These are phyloP conservation scores for Gracilaria caudata DNA, from an alignment of 23 red algal genomes.

Conservation along the genomic window DNA sequence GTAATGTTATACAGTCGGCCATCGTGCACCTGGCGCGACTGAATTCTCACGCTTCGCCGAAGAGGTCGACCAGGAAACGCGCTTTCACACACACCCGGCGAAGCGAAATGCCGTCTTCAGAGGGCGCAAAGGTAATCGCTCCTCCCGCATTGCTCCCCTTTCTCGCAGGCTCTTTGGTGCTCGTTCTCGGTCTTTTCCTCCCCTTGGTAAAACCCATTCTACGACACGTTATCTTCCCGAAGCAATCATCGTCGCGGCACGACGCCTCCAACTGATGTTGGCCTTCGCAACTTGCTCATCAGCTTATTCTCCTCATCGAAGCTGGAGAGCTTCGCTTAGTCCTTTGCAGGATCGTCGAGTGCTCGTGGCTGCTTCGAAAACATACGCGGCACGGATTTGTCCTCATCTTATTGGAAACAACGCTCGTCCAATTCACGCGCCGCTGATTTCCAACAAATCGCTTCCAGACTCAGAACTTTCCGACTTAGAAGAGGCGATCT, in stretches of 20 bases:
- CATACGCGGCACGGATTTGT: slow-evolving; percentile 30
- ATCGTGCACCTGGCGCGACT: not conserved
- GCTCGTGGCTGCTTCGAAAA: slow-evolving; percentile 17
- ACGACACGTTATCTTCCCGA: slow-evolving; percentile 21
- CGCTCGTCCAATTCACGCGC: slow-evolving; percentile 38
- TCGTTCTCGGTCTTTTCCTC: slow-evolving; percentile 27
- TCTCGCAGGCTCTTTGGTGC: slow-evolving; percentile 15
- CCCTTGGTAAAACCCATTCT: slow-evolving; percentile 19
- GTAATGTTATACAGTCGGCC: not conserved
- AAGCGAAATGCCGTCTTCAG: slow-evolving; percentile 16
- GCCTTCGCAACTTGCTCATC: not conserved
- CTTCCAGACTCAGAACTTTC: slow-evolving; percentile 12
- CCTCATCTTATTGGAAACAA: slow-evolving; percentile 17
- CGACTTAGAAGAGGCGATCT: slow-evolving; percentile 32
- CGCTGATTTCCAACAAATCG: slow-evolving; percentile 22
- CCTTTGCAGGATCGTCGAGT: slow-evolving; percentile 32
- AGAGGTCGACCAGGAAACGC: not conserved
- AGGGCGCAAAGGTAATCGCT: not conserved
- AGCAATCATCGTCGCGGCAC: slow-evolving; percentile 26
- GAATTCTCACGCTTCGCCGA: not conserved
- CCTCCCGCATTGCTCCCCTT: slow-evolving; percentile 27
- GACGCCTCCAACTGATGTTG: slow-evolving; percentile 33
- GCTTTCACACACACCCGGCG: not conserved
- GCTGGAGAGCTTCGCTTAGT: not conserved
- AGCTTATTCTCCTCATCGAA: not conserved